These are phyloP conservation scores for Nakazawaea ernobii DNA, from an alignment of 805 yeast genomes.

Conservation along the genomic window DNA sequence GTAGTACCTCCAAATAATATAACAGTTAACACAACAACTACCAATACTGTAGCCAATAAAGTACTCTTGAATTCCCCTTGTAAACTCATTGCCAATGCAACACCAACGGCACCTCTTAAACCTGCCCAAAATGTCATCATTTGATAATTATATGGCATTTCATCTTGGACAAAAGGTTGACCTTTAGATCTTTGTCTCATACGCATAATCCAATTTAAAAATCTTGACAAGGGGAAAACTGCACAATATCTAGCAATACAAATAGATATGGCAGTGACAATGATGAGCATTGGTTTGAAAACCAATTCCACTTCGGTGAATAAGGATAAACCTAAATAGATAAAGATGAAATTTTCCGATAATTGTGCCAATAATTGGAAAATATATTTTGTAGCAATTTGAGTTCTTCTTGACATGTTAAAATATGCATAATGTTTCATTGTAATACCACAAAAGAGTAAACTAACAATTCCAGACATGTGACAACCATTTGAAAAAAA, in stretches of 20 bases:
- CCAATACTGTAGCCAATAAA: conserved; percentile 87
- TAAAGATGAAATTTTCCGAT: conserved; percentile 94
- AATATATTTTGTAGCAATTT: conserved; percentile 90
- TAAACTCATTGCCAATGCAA: conserved; percentile 94
- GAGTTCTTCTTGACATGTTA: conserved; percentile 96
- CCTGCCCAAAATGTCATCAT: conserved; percentile 99
- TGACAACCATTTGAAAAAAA: conserved; percentile 98
- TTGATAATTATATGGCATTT: conserved; percentile 91
- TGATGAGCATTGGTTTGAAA: conserved; percentile 88
- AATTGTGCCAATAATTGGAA: conserved; percentile 92
- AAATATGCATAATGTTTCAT: conserved; percentile 94
- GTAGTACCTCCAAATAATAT: conserved; percentile 98
- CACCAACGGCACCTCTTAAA: conserved; percentile 97
- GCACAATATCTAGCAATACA: conserved; percentile 97
- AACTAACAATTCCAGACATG: conserved; percentile 97
- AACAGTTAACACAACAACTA: conserved; percentile 94
- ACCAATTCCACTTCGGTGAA: conserved; percentile 96
- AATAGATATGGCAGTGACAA: conserved; percentile 82
- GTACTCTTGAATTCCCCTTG: conserved; percentile 92
- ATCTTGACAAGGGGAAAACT: conserved; percentile 85
- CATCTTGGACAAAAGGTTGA: conserved; percentile 55
- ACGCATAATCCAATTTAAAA: conserved; percentile 74
- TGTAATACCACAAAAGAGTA: conserved; percentile 94
- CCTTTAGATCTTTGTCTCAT: conserved; percentile 50
- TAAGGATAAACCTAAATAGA: conserved; percentile 86